Evolutionary conservation across 345 rosid genomes (phyloP), one percentile per base, ranked within the genome.

Genomic region (Alliaria petiolata): DNA sequence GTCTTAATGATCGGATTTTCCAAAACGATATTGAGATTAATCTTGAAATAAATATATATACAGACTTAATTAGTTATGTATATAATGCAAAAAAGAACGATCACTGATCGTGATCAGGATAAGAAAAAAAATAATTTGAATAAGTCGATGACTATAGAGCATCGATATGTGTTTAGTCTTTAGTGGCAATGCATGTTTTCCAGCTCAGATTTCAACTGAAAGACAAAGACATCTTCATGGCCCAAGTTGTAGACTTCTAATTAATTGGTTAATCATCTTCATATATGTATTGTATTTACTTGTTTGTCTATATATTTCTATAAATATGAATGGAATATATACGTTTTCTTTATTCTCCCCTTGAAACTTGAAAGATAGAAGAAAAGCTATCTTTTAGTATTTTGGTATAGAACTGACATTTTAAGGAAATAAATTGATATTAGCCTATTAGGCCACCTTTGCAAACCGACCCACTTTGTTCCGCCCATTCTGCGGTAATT

Each of bases 141-240:
- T 8, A 42, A 61, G 20, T 22, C 33, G 1, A 43, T 22, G 56
- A 19, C 10, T n/a, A n/a, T n/a, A n/a, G n/a, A n/a, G n/a, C n/a
- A n/a, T n/a, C n/a, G n/a, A n/a, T n/a, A n/a, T n/a, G 39, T 35
- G 22, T 53, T 35, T 63, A 65, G 51, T 13, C 51, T 45, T 55
- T 55, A 9, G 77, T 72, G 77, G 77, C 71, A 72, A n/a, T 64
- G 77, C 77, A 64, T 72, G 51, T 64, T 72, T 54, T 72, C 70
- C 77, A 72, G 77, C 71, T 72, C 77, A 72, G 58, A 55, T 45
- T 65, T 55, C 77, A 72, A 72, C 71, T 64, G 14, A 45, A 10
- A 65, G 77, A 72, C 77, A 55, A 55, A 72, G 77, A 72, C 77
- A 64, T 64, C 57, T 72, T 36, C 58, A 55, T 44, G 39, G 43